Conservation (phyloP, 345 rosid species). For the Eucalyptus fibrosa region DNA sequence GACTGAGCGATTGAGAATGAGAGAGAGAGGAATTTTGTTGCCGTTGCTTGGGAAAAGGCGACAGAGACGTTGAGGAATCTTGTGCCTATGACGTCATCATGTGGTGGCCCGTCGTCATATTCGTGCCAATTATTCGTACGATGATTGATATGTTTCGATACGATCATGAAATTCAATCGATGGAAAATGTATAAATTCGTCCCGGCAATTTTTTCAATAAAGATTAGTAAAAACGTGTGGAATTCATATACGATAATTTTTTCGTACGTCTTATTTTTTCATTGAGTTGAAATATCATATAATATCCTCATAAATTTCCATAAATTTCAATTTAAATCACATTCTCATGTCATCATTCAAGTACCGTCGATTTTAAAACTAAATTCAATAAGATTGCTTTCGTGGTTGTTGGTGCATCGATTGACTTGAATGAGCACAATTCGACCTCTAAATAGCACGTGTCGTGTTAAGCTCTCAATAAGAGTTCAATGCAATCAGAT, state of each 20-base stretch:
- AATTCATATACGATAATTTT: too few relatives aligned
- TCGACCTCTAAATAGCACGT: too few relatives aligned
- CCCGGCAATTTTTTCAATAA: too few relatives aligned
- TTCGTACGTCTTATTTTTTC: too few relatives aligned
- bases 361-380: fast-evolving
- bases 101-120: neutral
- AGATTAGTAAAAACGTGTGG: fast-evolving
- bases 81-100: neutral
- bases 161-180: too few relatives aligned
- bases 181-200: too few relatives aligned
- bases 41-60: neutral
- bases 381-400: fast-evolving
- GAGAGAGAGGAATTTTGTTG: neutral
- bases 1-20: fast-evolving
- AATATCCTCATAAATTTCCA: too few relatives aligned
- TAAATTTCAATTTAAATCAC: too few relatives aligned
- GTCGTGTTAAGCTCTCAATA: too few relatives aligned
- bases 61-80: neutral
- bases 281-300: too few relatives aligned
- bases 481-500: fast-evolving
- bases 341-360: fast-evolving
- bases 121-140: too few relatives aligned
- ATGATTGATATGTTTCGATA: fast-evolving
- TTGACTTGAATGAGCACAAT: neutral
- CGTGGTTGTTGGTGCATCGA: fast-evolving